Conservation (phyloP, 2,329 filamentous ascomycete species). For the Sporothrix luriei region DNA sequence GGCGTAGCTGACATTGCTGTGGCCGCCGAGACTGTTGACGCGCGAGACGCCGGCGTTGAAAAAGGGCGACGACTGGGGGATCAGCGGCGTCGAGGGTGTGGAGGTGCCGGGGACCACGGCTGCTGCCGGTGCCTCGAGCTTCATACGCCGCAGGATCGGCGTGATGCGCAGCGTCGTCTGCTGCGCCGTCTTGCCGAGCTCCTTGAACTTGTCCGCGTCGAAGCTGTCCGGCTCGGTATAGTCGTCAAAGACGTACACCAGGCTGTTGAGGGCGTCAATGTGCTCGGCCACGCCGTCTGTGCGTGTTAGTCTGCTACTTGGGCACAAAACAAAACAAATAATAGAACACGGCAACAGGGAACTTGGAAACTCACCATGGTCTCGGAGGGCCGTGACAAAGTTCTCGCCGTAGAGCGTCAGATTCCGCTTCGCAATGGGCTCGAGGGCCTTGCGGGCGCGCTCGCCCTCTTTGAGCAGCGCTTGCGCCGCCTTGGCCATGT, state of each 20-base stretch:
- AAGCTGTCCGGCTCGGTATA: conserved; percentile 55
- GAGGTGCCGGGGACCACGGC: not conserved
- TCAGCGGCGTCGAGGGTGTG: not conserved
- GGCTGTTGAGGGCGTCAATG: conserved; percentile 52
- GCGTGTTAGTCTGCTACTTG: not conserved
- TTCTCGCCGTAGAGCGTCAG: conserved; percentile 53
- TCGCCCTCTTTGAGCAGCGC: conserved; percentile 45
- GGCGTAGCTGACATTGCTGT: conserved; percentile 18
- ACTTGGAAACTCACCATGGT: conserved; percentile 50
- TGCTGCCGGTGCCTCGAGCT: conserved; percentile 44
- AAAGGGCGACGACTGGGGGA: conserved; percentile 11
- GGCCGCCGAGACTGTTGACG: conserved; percentile 28
- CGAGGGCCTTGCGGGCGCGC: conserved; percentile 50
- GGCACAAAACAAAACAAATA: not conserved
- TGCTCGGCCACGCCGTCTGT: conserved; percentile 55
- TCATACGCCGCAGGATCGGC: conserved; percentile 58
- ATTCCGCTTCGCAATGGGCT: conserved; percentile 54
- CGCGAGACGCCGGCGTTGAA: not conserved
- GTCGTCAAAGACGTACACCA: conserved; percentile 62
- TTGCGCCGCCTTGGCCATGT: conserved; percentile 55
- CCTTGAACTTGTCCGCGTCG: conserved; percentile 53
- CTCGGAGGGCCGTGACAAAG: conserved; percentile 57
- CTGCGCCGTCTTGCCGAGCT: conserved; percentile 53
- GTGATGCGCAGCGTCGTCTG: conserved; percentile 53
- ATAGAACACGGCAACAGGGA: too few relatives aligned